Base-by-base conservation (phyloP, 352 stramenopile genomes). In the Lagenidium giganteum region DNA sequence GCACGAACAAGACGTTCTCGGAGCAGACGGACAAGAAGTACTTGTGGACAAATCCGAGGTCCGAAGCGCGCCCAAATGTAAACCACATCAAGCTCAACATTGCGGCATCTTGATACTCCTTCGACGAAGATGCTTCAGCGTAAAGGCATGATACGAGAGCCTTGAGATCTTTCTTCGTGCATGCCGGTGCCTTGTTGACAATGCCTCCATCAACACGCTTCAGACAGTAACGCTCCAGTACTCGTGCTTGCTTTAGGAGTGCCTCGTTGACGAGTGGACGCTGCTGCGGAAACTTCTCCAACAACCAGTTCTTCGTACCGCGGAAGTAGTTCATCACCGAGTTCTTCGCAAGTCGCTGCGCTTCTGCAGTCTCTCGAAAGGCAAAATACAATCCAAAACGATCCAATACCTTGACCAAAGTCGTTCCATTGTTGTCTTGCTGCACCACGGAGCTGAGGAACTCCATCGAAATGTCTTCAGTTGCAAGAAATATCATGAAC, bases 81-180 rank as follows among this genome's bases (percentile, higher is more conserved):
- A 50, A 55, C 49, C 49, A 52, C 18, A 64, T 45, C 7, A 59
- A 24, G 4, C 18, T n/a, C 0, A 64, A 20, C 17, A 57, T 16
- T n/a, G 42, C 54, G 1, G 34, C 42, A n/a, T 56, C 54, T 32
- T 63, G 54, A 20, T 57, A 64, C n/a, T 51, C 39, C n/a, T n/a
- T n/a, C n/a, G n/a, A n/a, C n/a, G n/a, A n/a, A n/a, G n/a, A n/a
- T n/a, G n/a, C n/a, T n/a, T n/a, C n/a, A n/a, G n/a, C n/a, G n/a
- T 31, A 17, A n/a, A n/a, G n/a, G n/a, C n/a, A n/a, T n/a, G n/a
- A n/a, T n/a, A n/a, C n/a, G n/a, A n/a, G n/a, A n/a, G n/a, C n/a
- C n/a, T n/a, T n/a, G n/a, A 47, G 21, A 25, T 54, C 44, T 35
- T 41, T 13, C 17, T 54, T 54, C 17, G 21, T 47, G 29, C 46